These are phyloP conservation scores for Microstegium vimineum DNA, from an alignment of 176 grass and related monocot species.

Conservation along the genomic window DNA sequence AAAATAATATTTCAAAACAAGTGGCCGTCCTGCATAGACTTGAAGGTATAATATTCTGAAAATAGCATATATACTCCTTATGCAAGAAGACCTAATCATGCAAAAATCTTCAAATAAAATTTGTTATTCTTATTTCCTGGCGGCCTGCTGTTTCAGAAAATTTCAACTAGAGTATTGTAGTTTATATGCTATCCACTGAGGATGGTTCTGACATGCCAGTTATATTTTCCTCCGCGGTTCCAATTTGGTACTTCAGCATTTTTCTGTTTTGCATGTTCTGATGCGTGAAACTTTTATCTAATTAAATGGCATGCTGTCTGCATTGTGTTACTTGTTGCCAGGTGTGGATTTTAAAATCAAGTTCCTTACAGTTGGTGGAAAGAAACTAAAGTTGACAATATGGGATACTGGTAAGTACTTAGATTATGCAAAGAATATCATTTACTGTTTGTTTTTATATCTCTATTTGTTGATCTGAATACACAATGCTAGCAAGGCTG, in stretches of 20 bases:
- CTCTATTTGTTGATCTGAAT: neutral
- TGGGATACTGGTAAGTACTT: slow-evolving; percentile 84
- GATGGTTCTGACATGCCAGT: neutral
- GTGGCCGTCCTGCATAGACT: neutral
- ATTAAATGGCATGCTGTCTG: neutral
- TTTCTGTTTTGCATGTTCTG: slow-evolving; percentile 2
- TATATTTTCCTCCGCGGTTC: neutral
- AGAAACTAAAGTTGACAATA: slow-evolving; percentile 93
- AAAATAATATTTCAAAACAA: neutral
- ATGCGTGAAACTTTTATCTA: neutral
- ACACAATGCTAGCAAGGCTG: neutral
- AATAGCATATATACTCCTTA: neutral
- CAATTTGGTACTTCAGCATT: neutral
- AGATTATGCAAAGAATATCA: neutral
- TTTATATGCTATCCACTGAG: neutral
- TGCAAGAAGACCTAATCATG: neutral
- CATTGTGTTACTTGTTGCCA: slow-evolving; percentile 41
- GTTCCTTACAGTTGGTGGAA: slow-evolving; percentile 70
- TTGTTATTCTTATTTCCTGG: neutral
- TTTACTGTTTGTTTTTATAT: neutral
- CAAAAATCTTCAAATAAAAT: neutral
- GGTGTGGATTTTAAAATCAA: slow-evolving; percentile 98
- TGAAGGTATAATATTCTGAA: neutral
- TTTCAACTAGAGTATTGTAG: neutral
- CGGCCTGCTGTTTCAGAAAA: neutral